Conservation (phyloP, 148 eudicot genomes). For the Vaccinium corymbosum region DNA sequence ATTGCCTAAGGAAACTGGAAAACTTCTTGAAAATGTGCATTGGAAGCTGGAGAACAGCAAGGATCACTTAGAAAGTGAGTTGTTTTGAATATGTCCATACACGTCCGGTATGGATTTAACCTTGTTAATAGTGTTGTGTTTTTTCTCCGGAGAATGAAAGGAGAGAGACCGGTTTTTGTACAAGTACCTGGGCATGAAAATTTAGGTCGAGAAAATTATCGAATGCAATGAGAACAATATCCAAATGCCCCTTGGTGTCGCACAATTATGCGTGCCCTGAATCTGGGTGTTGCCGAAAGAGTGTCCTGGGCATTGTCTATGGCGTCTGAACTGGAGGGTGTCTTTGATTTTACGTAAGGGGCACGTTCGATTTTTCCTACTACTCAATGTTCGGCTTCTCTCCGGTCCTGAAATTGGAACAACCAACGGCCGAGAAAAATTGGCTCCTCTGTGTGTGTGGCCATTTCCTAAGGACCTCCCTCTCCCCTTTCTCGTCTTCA, state of each 20-base stretch:
- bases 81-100: background rate
- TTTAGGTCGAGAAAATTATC: background rate
- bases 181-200: background rate
- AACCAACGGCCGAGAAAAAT: too few species aligned
- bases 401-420: too few species aligned
- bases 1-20: background rate
- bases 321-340: too few species aligned
- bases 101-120: background rate
- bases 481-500: too few species aligned
- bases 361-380: too few species aligned
- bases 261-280: background rate
- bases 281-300: too few species aligned
- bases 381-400: too few species aligned
- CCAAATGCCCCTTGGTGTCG: background rate
- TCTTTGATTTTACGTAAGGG: too few species aligned
- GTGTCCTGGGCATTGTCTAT: too few species aligned
- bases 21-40: background rate
- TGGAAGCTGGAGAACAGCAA: background rate
- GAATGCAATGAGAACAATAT: background rate
- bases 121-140: background rate
- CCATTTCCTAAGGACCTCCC: too few species aligned
- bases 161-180: background rate
- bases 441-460: too few species aligned
- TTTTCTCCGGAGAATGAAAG: background rate
- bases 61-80: background rate